Percentiles rank a stretch among this genome's conserved stretches.
phyloP scores from a whole-genome alignment of 1,284 basidiomycete genomes.

The Naganishia sp. region DNA sequence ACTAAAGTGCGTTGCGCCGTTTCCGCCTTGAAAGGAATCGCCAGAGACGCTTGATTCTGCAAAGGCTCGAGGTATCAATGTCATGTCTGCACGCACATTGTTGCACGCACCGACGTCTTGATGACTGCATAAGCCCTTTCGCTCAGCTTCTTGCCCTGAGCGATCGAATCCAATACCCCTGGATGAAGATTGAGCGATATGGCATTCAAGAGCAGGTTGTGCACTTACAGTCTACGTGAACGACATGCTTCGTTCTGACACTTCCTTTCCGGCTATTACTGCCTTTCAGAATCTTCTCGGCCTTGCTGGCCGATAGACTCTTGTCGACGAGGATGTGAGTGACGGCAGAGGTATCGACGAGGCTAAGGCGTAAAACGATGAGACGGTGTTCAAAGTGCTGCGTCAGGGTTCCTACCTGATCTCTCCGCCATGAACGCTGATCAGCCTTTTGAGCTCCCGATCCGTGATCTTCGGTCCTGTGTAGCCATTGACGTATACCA shows the following conservation, averaged over 20 bases:
- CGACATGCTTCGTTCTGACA: conserved; percentile 42
- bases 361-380: neutral
- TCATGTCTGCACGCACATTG: neutral
- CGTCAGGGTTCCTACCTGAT: conserved; percentile 38
- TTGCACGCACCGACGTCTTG: conserved; percentile 6
- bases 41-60: neutral
- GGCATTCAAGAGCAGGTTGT: neutral
- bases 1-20: neutral
- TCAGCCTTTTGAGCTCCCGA: conserved; percentile 50
- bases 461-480: conserved; percentile 50
- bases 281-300: conserved; percentile 51
- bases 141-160: conserved; percentile 41
- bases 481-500: conserved; percentile 52
- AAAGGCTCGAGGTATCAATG: neutral
- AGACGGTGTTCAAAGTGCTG: neutral
- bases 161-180: conserved; percentile 51
- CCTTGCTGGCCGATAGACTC: conserved; percentile 46
- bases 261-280: conserved; percentile 39
- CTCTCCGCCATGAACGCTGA: conserved; percentile 49
- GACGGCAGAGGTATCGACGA: neutral
- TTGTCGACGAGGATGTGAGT: conserved; percentile 51
- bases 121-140: conserved; percentile 50
- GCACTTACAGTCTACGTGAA: conserved; percentile 50
- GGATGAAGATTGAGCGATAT: neutral
- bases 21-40: no score